Base-by-base conservation (phyloP, 2,329 filamentous ascomycete genomes). In the Helminthosporium solani region DNA sequence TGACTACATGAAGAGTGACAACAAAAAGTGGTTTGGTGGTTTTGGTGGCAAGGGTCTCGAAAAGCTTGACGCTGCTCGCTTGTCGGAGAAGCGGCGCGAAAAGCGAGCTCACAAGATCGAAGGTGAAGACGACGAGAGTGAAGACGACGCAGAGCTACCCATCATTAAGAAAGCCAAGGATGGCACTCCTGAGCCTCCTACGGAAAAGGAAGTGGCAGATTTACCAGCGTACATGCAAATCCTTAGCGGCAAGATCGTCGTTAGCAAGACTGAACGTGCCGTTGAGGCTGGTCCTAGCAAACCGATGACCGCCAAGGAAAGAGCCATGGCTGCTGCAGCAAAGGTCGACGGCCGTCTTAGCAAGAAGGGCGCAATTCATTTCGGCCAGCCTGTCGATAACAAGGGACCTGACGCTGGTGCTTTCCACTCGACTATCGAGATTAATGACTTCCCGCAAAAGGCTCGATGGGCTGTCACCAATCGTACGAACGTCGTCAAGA, bases 391-490 rank as follows among this genome's bases (percentile, higher is more conserved):
- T 7, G 95, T 96, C 66, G 94, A 99, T 75, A 99, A 99, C 75
- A 96, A 96, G 72, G 94, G 94, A 1, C 94, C 94, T 0, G 94
- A 99, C 70, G 94, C 94, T 2, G 94, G 94, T 41, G 90, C 91
- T 0, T 99, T 90, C 79, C 94, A 99, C 70, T 91, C 94, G 14
- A 97, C 92, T 3, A 79, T 99, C 51, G 94, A 97, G 72, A 99
- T 99, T 81, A 99, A 99, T 72, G 94, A 99, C 73, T 97, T 97
- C 72, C 94, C 94, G 27, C 94, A 99, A 70, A 97, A 96, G 78
- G 94, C 94, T 54, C 84, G 94, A 60, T 99, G 94, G 94, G 92
- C 90, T 9, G 94, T 99, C 74, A 99, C 94, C 31, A 99, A 99
- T 70, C 84, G 94, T 55, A 97, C 94, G 28, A 99, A 99, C 64